Evolutionary conservation across 768 basidiomycete species (phyloP), one percentile per base, ranked within the genome.

Genomic region (Phaeolepiota aurea): DNA sequence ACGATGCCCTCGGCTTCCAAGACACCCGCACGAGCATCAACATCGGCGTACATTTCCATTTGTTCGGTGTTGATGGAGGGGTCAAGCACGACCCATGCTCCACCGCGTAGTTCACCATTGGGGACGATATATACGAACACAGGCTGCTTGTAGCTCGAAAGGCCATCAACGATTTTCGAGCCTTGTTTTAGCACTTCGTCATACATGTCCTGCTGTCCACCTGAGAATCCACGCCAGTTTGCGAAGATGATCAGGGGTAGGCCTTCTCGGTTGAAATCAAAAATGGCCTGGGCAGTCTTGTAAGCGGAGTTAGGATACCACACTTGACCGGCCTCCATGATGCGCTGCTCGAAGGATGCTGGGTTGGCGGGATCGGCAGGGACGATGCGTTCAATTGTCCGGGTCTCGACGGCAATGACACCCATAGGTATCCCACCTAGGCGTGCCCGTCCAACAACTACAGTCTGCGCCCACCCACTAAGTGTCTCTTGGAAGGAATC

Each of bases 161-260:
- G 75, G 34, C 96, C 96, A 58, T 99, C 96, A 60, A 99, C 96
- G 48, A 99, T 99, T 68, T 94, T 97, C 13, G 93, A 87, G 31
- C 93, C 93, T 59, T 97, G 90, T 65, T 97, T 97, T 54, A 97
- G 71, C 42, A 97, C 78, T 59, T 94, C 93, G 63, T 97, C 92
- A 54, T 91, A 94, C 92, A 97, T 97, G 62, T 97, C 93, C 63
- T 96, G 93, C 63, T 97, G 93, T 48, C 96, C 96, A 47, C 96
- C 96, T 15, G 96, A 99, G 81, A 99, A 99, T 18, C 96, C 96
- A 69, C 96, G 87, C 92, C 96, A 98, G 71, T 99, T 99, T 41
- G 96, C 96, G 55, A 99, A 97, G 62, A 99, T 93, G 61, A 98
- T 93, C 44, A 99, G 72, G 3, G 96, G 96, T 11, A 99, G 71